Evolutionary conservation across 2,329 filamentous ascomycete species (phyloP).

Genomic region (Fusarium transvaalense): DNA sequence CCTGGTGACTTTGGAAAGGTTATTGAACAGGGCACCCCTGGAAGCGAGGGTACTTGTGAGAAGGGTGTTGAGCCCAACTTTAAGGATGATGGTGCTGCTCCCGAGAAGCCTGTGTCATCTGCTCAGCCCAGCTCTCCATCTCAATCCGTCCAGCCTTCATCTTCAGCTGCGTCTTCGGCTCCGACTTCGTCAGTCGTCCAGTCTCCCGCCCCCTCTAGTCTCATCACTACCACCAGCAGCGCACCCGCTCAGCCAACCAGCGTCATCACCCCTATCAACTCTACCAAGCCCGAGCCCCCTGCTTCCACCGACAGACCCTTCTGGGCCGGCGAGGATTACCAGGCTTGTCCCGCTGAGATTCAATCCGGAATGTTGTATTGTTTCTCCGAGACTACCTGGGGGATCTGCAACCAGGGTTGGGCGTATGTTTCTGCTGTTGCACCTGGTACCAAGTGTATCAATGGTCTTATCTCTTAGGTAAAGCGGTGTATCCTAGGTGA

Average conservation of each 20-base stretch:
- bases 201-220: not conserved
- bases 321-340: slow-evolving; percentile 27
- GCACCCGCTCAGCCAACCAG: not conserved
- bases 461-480: slow-evolving; percentile 28
- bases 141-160: not conserved
- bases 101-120: slow-evolving; percentile 14
- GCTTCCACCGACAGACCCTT: slow-evolving; percentile 11
- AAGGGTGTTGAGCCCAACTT: slow-evolving; percentile 41
- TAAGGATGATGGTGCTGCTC: slow-evolving; percentile 22
- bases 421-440: slow-evolving; percentile 36
- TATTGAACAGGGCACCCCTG: slow-evolving; percentile 29
- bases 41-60: slow-evolving; percentile 31
- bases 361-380: slow-evolving; percentile 34
- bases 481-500: not conserved
- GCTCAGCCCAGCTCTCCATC: not conserved
- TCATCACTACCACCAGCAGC: not conserved
- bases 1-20: slow-evolving; percentile 44
- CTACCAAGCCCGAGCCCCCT: slow-evolving; percentile 1
- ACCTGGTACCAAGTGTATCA: slow-evolving; percentile 37
- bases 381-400: slow-evolving; percentile 34
- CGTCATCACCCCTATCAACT: not conserved
- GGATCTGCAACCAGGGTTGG: slow-evolving; percentile 46
- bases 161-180: not conserved
- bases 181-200: not conserved
- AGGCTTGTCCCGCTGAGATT: slow-evolving; percentile 28